Percentiles rank a stretch among this genome's conserved stretches.
phyloP scores from a whole-genome alignment of 176 grass and related monocot genomes.

The Aechmea fasciata region DNA sequence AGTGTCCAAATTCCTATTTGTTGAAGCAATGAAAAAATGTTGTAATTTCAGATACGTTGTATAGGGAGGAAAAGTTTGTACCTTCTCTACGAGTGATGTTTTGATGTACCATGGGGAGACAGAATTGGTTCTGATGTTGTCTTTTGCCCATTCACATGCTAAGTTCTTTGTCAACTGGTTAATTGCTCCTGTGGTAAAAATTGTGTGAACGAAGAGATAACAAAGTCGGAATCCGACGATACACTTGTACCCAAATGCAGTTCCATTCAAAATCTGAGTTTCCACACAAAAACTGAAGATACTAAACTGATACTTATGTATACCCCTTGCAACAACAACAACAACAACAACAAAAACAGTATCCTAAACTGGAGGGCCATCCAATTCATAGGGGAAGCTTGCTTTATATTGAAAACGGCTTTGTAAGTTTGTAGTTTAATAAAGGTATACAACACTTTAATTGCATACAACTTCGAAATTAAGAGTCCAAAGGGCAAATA shows the following conservation, averaged over 20 bases:
- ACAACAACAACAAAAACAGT: too few species aligned
- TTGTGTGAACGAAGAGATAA: background rate
- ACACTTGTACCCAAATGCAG: background rate
- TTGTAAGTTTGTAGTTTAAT: too few species aligned
- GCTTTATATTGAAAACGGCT: too few species aligned
- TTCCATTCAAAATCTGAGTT: too few species aligned
- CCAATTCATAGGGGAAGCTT: too few species aligned
- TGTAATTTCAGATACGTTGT: background rate
- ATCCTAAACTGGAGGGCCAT: too few species aligned
- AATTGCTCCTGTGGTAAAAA: constrained; percentile 43
- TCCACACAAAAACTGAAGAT: too few species aligned
- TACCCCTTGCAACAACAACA: too few species aligned
- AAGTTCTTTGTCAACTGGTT: constrained; percentile 86
- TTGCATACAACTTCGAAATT: too few species aligned
- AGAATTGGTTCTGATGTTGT: constrained; percentile 67
- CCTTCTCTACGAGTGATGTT: constrained; percentile 56
- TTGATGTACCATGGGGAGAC: constrained; percentile 88
- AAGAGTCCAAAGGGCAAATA: too few species aligned
- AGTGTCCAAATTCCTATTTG: background rate
- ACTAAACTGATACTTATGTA: too few species aligned
- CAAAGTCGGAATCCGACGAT: background rate
- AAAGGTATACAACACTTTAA: too few species aligned
- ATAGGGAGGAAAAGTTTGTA: constrained; percentile 15
- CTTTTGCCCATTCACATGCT: constrained; percentile 86
- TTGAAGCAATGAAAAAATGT: background rate